A percentile compares a stretch with the other conserved stretches of the same genome.
phyloP scores from a whole-genome alignment of 1,284 basidiomycete species.

The Sanghuangporus weigelae region DNA sequence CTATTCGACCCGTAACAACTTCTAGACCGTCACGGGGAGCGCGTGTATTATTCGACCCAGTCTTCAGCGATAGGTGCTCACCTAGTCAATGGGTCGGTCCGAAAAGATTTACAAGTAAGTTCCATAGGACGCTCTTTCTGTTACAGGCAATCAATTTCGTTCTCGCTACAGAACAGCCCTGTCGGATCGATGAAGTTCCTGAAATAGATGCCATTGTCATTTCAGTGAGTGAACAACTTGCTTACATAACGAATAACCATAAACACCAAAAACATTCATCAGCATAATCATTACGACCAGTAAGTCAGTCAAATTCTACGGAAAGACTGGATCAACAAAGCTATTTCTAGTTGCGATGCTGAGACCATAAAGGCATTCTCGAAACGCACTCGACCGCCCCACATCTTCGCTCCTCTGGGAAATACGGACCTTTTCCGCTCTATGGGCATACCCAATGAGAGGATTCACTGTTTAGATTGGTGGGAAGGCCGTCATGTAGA shows the following conservation, averaged over 20 bases:
- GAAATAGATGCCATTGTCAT: slow-evolving; percentile 62
- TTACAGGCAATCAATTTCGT: background rate
- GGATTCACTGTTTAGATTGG: slow-evolving; percentile 65
- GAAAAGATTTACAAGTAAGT: slow-evolving; percentile 49
- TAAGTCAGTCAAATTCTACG: slow-evolving; percentile 26
- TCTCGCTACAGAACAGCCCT: slow-evolving; percentile 43
- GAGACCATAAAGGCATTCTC: slow-evolving; percentile 44
- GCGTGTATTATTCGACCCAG: slow-evolving; percentile 69
- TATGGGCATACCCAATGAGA: slow-evolving; percentile 34
- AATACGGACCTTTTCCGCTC: slow-evolving; percentile 47
- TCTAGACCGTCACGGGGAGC: slow-evolving; percentile 42
- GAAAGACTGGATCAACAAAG: background rate
- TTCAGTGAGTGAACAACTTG: slow-evolving; percentile 32
- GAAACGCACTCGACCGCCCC: slow-evolving; percentile 33
- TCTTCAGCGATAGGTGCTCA: slow-evolving; percentile 59
- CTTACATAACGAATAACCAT: background rate
- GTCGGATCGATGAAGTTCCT: slow-evolving; percentile 54
- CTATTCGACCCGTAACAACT: slow-evolving; percentile 27
- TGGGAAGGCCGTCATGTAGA: slow-evolving; percentile 49
- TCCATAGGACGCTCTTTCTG: background rate
- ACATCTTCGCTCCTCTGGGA: slow-evolving; percentile 60
- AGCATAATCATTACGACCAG: slow-evolving; percentile 75
- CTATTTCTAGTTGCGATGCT: slow-evolving; percentile 42
- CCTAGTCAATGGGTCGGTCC: slow-evolving; percentile 51
- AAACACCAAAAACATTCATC: background rate